These are phyloP conservation scores for Aechmea fasciata DNA, from an alignment of 176 grass and related monocot genomes.

Conservation along the genomic window DNA sequence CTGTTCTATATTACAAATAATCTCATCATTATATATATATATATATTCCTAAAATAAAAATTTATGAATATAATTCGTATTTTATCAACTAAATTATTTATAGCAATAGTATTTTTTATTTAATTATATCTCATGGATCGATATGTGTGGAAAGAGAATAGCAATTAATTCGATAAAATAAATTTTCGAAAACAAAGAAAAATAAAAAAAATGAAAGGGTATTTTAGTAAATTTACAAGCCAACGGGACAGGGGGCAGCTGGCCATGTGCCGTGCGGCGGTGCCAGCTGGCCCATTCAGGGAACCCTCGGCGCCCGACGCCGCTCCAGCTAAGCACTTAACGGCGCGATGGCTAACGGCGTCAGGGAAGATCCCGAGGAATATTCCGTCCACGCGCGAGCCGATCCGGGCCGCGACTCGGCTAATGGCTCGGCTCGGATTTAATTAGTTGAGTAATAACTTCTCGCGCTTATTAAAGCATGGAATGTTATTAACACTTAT, in stretches of 20 bases:
- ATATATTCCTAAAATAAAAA: no score
- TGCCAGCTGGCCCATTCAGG: slow-evolving; percentile 24
- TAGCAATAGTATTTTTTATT: no score
- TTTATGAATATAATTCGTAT: no score
- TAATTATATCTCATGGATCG: no score
- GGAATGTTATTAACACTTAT: no score
- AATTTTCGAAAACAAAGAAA: background rate
- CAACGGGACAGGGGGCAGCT: slow-evolving; percentile 9
- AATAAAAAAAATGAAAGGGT: background rate
- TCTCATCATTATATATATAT: background rate
- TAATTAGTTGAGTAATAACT: no score
- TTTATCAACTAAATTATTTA: no score
- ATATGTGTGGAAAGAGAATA: no score
- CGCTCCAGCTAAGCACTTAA: slow-evolving; percentile 30
- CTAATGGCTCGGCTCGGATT: no score
- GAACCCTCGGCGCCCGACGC: slow-evolving; percentile 17
- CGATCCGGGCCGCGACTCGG: background rate
- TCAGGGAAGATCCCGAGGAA: background rate
- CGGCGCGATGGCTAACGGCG: background rate
- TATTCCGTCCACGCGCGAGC: background rate
- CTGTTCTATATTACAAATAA: background rate
- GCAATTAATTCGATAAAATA: no score
- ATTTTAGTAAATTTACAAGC: background rate
- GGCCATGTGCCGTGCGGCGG: slow-evolving; percentile 20
- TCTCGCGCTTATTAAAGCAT: no score